Base-by-base conservation (phyloP, 805 yeast species). In the Suhomyces emberorum region DNA sequence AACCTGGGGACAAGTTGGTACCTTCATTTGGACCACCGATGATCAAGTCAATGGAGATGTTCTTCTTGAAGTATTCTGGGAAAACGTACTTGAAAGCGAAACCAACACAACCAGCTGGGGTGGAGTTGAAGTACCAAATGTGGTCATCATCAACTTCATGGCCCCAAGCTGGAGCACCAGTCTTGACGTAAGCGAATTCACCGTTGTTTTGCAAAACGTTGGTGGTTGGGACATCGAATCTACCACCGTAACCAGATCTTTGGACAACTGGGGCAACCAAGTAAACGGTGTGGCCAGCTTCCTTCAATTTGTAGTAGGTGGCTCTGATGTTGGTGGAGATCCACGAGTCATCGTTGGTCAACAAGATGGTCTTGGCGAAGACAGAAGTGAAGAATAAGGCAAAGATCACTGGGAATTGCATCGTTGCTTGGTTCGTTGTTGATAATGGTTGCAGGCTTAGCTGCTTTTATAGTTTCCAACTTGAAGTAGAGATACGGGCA, bases 11-110 rank as follows among this genome's bases (percentile, higher is more conserved):
- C 40, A 63, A 42, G 56, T 74, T 74, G 39, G 57, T 51, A 44
- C 79, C 79, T 57, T 74, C 74, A 50, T 74, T 74, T 35, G 77
- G 77, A 45, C 79, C 79, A 38, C 72, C 55, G 32, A 73, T 70
- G 37, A 74, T 72, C 38, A 74, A 55, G 52, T 74, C 79, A 45
- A 72, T 56, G 15, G 70, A 49, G 32, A 57, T 45, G 53, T 71
- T 69, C 39, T 65, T 53, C 31, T 39, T 37, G 48, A 70, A 72
- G 54, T 56, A 59, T 32, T 50, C 61, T 42, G 79, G 79, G 31
- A 70, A 47, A 29, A 73, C 61, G 51, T 71, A 72, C 34, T 69
- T 69, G 37, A 73, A 55, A 17, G 66, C 78, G 45, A 72, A 66
- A 4, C 74, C 65, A 29, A 73, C 74, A 51, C 70, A 70, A 10